Conservation (phyloP, 768 basidiomycete genomes). For the Steccherinum ochraceum region DNA sequence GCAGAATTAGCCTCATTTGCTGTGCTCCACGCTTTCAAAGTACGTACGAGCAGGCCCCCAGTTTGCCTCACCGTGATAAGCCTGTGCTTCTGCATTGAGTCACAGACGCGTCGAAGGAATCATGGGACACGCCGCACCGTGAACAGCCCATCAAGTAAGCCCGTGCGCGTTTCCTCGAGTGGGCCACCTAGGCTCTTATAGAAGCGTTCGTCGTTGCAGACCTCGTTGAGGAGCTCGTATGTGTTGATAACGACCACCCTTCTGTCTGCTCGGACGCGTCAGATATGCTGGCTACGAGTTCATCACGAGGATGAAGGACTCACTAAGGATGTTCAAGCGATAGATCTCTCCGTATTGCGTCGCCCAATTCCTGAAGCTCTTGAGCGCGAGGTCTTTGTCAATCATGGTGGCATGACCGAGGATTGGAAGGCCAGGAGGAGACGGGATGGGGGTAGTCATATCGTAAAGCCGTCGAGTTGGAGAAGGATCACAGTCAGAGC, state of each 20-base stretch:
- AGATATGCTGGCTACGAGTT: not conserved
- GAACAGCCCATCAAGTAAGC: constrained; percentile 36
- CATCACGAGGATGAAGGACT: too few species aligned
- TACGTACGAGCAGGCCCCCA: constrained; percentile 40
- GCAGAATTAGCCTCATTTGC: constrained; percentile 10
- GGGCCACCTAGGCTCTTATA: constrained; percentile 30
- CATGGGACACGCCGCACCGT: constrained; percentile 20
- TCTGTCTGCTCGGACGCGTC: constrained; percentile 6
- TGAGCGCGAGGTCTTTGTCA: constrained; percentile 28
- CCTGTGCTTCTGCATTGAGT: too few species aligned
- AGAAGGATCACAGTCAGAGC: too few species aligned
- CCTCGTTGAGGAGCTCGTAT: constrained; percentile 33
- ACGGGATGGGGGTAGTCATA: constrained; percentile 33
- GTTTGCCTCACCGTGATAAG: constrained; percentile 35
- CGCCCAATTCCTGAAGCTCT: constrained; percentile 27
- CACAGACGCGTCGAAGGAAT: too few species aligned
- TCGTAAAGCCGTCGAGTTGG: too few species aligned
- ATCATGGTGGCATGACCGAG: constrained; percentile 30
- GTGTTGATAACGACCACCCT: constrained; percentile 25
- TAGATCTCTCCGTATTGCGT: constrained; percentile 38
- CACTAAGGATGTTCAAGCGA: constrained; percentile 30
- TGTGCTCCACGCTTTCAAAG: not conserved
- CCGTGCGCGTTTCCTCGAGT: constrained; percentile 28
- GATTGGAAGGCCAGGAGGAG: constrained; percentile 33
- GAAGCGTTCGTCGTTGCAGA: constrained; percentile 37